Evolutionary conservation across 1,284 basidiomycete genomes (phyloP).

Genomic region (Microstroma glucosiphilum): DNA sequence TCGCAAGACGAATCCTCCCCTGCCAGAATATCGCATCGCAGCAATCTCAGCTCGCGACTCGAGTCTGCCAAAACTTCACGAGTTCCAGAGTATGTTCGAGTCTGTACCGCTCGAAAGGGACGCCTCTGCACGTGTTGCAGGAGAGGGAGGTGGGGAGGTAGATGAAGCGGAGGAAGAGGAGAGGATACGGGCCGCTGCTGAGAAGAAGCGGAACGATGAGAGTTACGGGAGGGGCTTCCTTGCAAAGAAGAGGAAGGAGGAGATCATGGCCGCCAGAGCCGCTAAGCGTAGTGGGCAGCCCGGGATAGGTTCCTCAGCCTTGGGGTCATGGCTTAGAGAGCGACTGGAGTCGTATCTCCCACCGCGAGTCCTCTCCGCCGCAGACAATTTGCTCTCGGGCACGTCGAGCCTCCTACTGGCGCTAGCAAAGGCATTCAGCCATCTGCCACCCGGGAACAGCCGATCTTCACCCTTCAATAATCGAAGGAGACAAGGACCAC

Average conservation of each 20-base stretch:
- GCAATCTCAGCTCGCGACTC: conserved; percentile 54
- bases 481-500: neutral
- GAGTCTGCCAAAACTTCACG: conserved; percentile 20
- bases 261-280: neutral
- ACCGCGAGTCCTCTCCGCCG: neutral
- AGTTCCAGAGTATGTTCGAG: conserved; percentile 38
- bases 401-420: conserved; percentile 1
- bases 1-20: conserved; percentile 69
- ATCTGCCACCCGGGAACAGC: conserved; percentile 11
- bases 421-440: conserved; percentile 9
- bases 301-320: conserved; percentile 1
- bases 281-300: neutral
- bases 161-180: conserved; percentile 19
- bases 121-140: neutral
- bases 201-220: conserved; percentile 20
- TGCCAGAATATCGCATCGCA: conserved; percentile 79
- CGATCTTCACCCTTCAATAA: neutral
- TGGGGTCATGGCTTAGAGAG: neutral
- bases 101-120: conserved; percentile 29
- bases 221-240: conserved; percentile 15
- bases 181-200: conserved; percentile 11
- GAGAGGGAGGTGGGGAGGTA: conserved; percentile 2
- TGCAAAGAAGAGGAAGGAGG: conserved; percentile 4
- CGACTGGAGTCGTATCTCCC: neutral
- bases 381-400: neutral